Base-by-base conservation (phyloP, 2,329 filamentous ascomycete species). In the Hypoxylon sp. region DNA sequence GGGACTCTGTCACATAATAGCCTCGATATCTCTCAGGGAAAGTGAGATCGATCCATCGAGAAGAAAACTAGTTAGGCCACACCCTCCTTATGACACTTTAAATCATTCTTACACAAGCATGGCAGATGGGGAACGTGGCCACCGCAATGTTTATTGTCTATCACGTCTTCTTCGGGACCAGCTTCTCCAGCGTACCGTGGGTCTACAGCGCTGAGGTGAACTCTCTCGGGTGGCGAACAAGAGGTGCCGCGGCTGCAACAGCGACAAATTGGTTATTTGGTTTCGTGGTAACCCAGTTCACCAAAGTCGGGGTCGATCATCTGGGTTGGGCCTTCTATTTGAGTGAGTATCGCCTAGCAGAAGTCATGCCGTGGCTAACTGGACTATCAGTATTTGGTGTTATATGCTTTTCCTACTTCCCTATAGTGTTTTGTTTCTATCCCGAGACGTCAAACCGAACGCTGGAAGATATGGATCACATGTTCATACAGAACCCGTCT, bases 391-490 rank as follows among this genome's bases (percentile, higher is more conserved):
- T 72, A 37, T 72, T 71, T 21, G 62, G 60, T 7, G 50, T 66
- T 8, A 58, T 70, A 8, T 70, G 67, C 10, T 55, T 71, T 8
- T 47, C 35, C 6, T 72, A 58, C 57, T 67, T 67, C 48, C 78
- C 78, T 1, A 70, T 77, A 45, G 77, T 78, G 0, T 78, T 77
- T 55, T 73, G 76, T 52, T 75, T 80, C 52, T 80, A 80, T 47
- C 77, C 78, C 0, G 78, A 80, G 58, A 80, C 78, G 0, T 72
- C 76, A 62, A 62, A 65, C 51, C 75, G 79, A 3, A 81, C 77
- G 5, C 75, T 88, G 13, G 85, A 88, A 69, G 84, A 87, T 40
- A 67, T 66, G 65, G 65, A 68, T 11, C 50, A 66, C 7, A 62
- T 66, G 51, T 68, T 68, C 31, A 54, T 65, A 35, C 58, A 58